Evolutionary conservation across 805 yeast species (phyloP).

Genomic region (Candida silvicultrix): DNA sequence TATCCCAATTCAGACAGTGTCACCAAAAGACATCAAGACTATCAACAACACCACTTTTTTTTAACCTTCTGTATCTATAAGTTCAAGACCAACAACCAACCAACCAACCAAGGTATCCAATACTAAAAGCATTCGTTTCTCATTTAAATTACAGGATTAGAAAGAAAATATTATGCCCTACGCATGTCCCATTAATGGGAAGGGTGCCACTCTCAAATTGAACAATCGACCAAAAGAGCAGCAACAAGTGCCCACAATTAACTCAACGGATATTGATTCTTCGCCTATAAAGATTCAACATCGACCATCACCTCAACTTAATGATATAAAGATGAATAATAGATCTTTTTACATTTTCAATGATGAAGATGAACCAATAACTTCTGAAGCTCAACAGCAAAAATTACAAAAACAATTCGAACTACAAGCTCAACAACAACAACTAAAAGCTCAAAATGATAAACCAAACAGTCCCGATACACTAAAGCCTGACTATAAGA

Average conservation of each 20-base stretch:
- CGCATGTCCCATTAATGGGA: conserved; percentile 22
- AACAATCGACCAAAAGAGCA: background rate
- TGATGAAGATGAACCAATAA: conserved; percentile 14
- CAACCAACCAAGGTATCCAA: no score
- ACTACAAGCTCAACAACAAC: background rate
- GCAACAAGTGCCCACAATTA: background rate
- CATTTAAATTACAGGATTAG: no score
- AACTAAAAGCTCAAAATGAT: background rate
- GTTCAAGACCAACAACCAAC: no score
- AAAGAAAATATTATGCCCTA: conserved; percentile 19
- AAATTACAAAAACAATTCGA: background rate
- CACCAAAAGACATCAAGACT: no score
- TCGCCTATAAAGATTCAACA: background rate
- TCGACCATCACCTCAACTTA: background rate
- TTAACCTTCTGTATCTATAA: no score
- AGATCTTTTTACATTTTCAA: conserved; percentile 12
- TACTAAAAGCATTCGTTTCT: no score
- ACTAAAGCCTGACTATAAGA: background rate
- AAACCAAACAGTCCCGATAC: background rate
- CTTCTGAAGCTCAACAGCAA: background rate
- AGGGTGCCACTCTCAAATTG: conserved; percentile 7
- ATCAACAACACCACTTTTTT: no score
- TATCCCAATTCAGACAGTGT: no score
- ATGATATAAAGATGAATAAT: background rate
- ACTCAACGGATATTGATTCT: background rate